These are phyloP conservation scores for Saprolegnia parasitica DNA, from an alignment of 352 stramenopile genomes.

Conservation along the genomic window DNA sequence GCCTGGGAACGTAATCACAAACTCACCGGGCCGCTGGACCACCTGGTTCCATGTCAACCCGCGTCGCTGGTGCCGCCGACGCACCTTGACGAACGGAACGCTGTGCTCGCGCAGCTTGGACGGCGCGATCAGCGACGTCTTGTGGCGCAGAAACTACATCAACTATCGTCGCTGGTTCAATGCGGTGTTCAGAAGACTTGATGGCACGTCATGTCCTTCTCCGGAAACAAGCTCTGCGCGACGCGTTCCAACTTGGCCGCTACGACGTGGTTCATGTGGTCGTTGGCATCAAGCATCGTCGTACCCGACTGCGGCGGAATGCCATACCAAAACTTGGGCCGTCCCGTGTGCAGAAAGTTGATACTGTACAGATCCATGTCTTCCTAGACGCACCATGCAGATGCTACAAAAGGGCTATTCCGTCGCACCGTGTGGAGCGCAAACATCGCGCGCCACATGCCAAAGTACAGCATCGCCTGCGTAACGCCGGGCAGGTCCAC, in stretches of 20 bases:
- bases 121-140: conserved; percentile 88
- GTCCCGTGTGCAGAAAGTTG: conserved; percentile 91
- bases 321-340: conserved; percentile 92
- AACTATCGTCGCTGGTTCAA: not conserved
- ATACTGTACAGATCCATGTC: conserved; percentile 94
- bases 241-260: conserved; percentile 69
- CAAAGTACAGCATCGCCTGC: conserved; percentile 91
- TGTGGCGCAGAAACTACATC: conserved; percentile 88
- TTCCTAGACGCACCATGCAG: conserved; percentile 42
- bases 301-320: conserved; percentile 69
- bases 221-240: conserved; percentile 80
- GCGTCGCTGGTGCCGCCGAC: not conserved
- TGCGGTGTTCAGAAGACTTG: conserved; percentile 29
- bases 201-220: conserved; percentile 77
- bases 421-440: conserved; percentile 80
- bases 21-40: conserved; percentile 84
- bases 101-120: conserved; percentile 70
- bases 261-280: conserved; percentile 27
- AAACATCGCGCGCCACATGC: conserved; percentile 93
- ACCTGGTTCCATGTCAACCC: conserved; percentile 33
- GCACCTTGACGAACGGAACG: conserved; percentile 76
- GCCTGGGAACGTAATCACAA: conserved; percentile 89
- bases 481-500: conserved; percentile 85
- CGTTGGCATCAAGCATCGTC: not conserved
- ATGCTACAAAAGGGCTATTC: not conserved